Evolutionary conservation across 1,284 basidiomycete genomes (phyloP), one percentile per base, ranked within the genome.

Genomic region (Pascua sp.): DNA sequence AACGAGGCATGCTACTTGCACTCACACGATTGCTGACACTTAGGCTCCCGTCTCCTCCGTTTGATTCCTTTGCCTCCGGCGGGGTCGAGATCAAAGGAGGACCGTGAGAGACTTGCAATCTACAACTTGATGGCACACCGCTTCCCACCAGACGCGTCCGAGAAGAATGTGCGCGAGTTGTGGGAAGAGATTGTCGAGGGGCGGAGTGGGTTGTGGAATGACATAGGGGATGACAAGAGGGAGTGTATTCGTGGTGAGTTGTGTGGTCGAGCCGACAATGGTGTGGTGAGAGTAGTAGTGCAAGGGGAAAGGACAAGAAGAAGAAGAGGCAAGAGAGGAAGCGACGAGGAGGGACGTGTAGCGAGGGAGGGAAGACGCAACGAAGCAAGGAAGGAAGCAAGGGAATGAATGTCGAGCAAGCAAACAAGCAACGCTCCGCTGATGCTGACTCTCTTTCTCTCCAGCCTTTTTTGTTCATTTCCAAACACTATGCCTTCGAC

Each of bases 161-260:
- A 92, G 64, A 81, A 83, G 49, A 84, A 86, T 59, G 90, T 91
- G n/a, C 84, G 90, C 59, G 89, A 91, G 38, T 83, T 90, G 66
- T 97, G 93, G 92, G 81, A 89, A 63, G 86, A 91, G 60, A 91
- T 98, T 59, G 88, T 98, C 12, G 94, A 98, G 78, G 95, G 95
- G 0, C 82, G 82, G 36, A 93, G 90, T 68, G 63, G 68, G 1
- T 81, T 97, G 4, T 98, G 95, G 95, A 72, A 80, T 5, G 91
- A 90, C 0, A 92, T 98, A 48, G 91, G 93, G 0, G 84, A 84
- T 42, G 95, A 98, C 72, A 84, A 92, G 62, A 94, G 94, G 75
- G 95, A 98, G 74, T 75, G 73, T 57, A 74, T 77, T 9, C 51
- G 76, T 53, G 72, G 76, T 76, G 56, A 64, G 72, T 63, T 11